Evolutionary conservation across 352 stramenopile genomes (phyloP).

Genomic region (Phytophthora foliorum): DNA sequence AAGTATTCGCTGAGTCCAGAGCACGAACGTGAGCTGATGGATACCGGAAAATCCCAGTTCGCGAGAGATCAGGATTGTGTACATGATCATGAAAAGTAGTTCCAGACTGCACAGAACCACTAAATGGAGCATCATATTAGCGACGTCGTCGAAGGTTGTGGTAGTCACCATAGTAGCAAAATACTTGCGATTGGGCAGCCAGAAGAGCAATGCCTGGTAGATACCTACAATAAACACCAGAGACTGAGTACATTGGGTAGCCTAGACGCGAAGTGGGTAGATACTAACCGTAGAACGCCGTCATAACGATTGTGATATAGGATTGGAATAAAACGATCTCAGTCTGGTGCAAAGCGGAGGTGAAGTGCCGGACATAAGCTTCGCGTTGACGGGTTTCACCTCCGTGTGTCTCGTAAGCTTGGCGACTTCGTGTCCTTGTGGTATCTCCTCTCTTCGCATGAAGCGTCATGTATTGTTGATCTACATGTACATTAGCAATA

Average conservation of each 20-base stretch:
- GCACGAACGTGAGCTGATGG: slow-evolving; percentile 35
- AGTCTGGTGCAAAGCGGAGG: slow-evolving; percentile 23
- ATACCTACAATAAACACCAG: slow-evolving; percentile 13
- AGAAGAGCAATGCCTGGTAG: slow-evolving; percentile 27
- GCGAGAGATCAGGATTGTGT: slow-evolving; percentile 17
- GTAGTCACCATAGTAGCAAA: slow-evolving; percentile 30
- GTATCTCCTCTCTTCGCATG: no score
- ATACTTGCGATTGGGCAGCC: slow-evolving; percentile 24
- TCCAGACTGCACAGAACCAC: slow-evolving; percentile 26
- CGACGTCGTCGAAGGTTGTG: slow-evolving; percentile 17
- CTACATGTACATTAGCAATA: background rate
- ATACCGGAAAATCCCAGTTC: slow-evolving; percentile 5
- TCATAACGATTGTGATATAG: slow-evolving; percentile 29
- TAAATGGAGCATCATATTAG: slow-evolving; percentile 15
- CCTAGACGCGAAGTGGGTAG: background rate
- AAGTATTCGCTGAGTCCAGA: slow-evolving; percentile 33
- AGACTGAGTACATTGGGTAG: background rate
- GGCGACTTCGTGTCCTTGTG: background rate
- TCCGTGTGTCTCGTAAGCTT: background rate
- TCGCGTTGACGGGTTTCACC: slow-evolving; percentile 9
- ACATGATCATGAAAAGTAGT: slow-evolving; percentile 27
- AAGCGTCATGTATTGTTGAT: no score
- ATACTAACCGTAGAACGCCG: slow-evolving; percentile 33
- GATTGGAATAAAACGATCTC: slow-evolving; percentile 37
- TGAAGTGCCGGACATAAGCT: slow-evolving; percentile 10